A percentile compares a stretch with the other conserved stretches of the same genome.
phyloP scores from a whole-genome alignment of 345 rosid genomes.

The Sisymbrium irio region DNA sequence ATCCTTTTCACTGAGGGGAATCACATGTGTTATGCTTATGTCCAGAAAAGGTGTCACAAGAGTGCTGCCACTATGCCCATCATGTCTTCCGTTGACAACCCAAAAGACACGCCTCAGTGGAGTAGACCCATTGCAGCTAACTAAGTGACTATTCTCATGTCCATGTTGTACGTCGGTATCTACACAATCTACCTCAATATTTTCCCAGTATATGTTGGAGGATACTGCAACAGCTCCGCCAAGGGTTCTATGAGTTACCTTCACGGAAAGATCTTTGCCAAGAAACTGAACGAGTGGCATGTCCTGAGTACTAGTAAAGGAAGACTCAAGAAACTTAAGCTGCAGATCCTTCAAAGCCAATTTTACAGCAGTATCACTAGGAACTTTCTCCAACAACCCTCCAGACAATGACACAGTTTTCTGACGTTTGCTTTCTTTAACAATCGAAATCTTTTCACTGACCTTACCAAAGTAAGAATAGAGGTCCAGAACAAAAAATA shows the following conservation, averaged over 20 bases:
- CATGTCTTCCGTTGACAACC: slow-evolving; percentile 59
- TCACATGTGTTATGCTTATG: slow-evolving; percentile 68
- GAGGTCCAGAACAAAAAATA: slow-evolving; percentile 86
- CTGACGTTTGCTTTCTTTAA: slow-evolving; percentile 57
- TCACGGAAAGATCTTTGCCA: slow-evolving; percentile 71
- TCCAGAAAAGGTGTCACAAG: slow-evolving; percentile 63
- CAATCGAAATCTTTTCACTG: slow-evolving; percentile 72
- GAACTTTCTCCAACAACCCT: slow-evolving; percentile 85
- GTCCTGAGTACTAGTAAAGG: slow-evolving; percentile 52
- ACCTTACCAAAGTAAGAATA: slow-evolving; percentile 75
- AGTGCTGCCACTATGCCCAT: slow-evolving; percentile 40
- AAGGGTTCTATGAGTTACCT: slow-evolving; percentile 91
- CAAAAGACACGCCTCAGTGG: slow-evolving; percentile 85
- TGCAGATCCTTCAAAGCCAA: slow-evolving; percentile 68
- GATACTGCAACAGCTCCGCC: slow-evolving; percentile 97
- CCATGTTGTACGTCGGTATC: slow-evolving; percentile 56
- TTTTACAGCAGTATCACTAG: slow-evolving; percentile 90
- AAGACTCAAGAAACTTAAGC: slow-evolving; percentile 81
- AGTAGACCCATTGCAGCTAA: slow-evolving; percentile 42
- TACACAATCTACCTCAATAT: slow-evolving; percentile 77
- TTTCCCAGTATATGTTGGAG: slow-evolving; percentile 71
- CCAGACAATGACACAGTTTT: slow-evolving; percentile 39
- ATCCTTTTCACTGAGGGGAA: slow-evolving; percentile 83
- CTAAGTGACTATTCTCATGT: slow-evolving; percentile 42
- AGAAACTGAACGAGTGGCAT: slow-evolving; percentile 83